These are phyloP conservation scores for Neoboletus magnificus DNA, from an alignment of 768 basidiomycete species.

Conservation along the genomic window DNA sequence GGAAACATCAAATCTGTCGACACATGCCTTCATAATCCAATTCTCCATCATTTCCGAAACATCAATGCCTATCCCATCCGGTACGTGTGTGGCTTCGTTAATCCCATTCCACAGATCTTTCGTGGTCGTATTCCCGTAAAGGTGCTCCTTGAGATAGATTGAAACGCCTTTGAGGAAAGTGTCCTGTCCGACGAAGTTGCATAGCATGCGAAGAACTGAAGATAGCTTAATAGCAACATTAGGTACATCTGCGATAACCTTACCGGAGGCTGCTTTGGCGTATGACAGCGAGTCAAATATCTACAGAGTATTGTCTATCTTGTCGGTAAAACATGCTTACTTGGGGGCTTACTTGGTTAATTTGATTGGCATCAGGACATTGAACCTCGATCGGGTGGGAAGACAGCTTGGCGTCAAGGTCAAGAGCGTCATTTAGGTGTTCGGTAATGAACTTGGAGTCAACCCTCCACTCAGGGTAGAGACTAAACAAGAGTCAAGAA, in stretches of 20 bases:
- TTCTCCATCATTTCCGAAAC: conserved; percentile 81
- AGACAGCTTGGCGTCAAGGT: conserved; percentile 79
- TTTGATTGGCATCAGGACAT: conserved; percentile 81
- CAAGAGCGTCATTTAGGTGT: conserved; percentile 73
- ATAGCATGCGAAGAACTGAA: conserved; percentile 89
- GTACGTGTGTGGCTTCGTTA: conserved; percentile 58
- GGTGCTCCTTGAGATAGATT: conserved; percentile 83
- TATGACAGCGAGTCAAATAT: conserved; percentile 90
- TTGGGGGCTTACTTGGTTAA: conserved; percentile 55
- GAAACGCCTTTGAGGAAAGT: conserved; percentile 86
- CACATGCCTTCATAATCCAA: conserved; percentile 76
- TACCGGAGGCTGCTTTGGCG: conserved; percentile 78
- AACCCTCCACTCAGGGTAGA: conserved; percentile 85
- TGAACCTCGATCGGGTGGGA: conserved; percentile 94
- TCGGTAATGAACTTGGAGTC: conserved; percentile 77
- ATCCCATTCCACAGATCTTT: conserved; percentile 89
- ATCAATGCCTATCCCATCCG: conserved; percentile 41
- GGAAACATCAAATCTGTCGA: not conserved
- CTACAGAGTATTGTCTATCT: conserved; percentile 34
- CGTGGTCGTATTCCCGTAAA: conserved; percentile 83
- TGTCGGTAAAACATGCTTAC: not conserved
- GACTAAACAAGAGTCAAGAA: conserved; percentile 35
- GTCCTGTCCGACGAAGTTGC: conserved; percentile 84
- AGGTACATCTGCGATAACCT: conserved; percentile 6
- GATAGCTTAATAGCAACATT: not conserved